Percentiles rank a stretch among this genome's conserved stretches.
phyloP scores from a whole-genome alignment of 352 stramenopile genomes.

The Globisporangium apiculatum region DNA sequence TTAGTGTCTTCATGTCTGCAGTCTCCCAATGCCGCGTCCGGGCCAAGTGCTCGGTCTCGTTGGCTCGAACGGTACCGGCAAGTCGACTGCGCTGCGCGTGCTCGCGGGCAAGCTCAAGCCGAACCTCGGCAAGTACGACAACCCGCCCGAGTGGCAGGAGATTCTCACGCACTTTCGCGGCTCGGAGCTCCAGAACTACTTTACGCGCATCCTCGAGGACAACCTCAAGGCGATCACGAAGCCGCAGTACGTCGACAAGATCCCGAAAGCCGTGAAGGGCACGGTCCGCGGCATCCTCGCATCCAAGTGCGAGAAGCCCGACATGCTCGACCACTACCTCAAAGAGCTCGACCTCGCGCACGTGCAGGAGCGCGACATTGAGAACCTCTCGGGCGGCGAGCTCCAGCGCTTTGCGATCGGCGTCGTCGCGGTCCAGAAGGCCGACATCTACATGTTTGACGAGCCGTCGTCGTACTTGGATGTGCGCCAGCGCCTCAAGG shows the following conservation, averaged over 20 bases:
- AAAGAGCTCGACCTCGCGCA: slow-evolving; percentile 95
- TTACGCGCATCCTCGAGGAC: slow-evolving; percentile 98
- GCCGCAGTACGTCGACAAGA: slow-evolving; percentile 99
- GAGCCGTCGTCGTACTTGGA: slow-evolving; percentile 99
- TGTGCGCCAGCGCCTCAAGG: slow-evolving; percentile 98
- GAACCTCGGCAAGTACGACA: slow-evolving; percentile 96
- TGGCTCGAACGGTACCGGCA: slow-evolving; percentile 99
- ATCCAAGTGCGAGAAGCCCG: slow-evolving; percentile 89
- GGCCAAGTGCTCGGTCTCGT: slow-evolving; percentile 98
- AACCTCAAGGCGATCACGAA: slow-evolving; percentile 99
- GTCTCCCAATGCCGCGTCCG: slow-evolving; percentile 96
- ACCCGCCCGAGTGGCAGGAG: slow-evolving; percentile 98
- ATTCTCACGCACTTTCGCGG: slow-evolving; percentile 98
- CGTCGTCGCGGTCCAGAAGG: slow-evolving; percentile 92
- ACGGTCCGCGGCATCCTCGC: slow-evolving; percentile 93
- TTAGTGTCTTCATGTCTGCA: neutral
- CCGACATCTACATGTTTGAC: slow-evolving; percentile 99
- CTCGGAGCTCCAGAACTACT: slow-evolving; percentile 99
- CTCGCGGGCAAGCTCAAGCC: slow-evolving; percentile 99
- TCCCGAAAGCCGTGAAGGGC: slow-evolving; percentile 95
- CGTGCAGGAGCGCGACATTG: slow-evolving; percentile 95
- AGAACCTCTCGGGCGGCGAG: slow-evolving; percentile 95
- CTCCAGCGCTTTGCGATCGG: slow-evolving; percentile 99
- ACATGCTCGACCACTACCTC: slow-evolving; percentile 77
- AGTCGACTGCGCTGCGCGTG: slow-evolving; percentile 99